Percentiles rank a stretch among this genome's conserved stretches.
phyloP scores from a whole-genome alignment of 345 rosid genomes.

The Gossypium herbaceum region DNA sequence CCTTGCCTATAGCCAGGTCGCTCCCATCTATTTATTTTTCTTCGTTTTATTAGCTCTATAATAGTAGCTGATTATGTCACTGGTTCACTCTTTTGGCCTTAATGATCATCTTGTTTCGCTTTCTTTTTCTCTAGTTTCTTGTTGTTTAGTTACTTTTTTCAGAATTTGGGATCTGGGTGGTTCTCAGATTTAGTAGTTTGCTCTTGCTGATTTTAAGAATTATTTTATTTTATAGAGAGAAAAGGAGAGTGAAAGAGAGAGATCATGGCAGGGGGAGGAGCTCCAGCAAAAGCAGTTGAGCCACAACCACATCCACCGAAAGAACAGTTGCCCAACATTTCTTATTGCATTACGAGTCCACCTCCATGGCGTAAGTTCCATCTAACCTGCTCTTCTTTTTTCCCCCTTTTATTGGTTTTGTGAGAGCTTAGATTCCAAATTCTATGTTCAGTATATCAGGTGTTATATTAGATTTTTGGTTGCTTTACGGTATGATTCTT shows the following conservation, averaged over 20 bases:
- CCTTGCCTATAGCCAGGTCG: not conserved
- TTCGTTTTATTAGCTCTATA: slow-evolving; percentile 5
- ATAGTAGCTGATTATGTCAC: slow-evolving; percentile 7
- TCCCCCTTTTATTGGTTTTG: not conserved
- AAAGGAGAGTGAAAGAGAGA: slow-evolving; percentile 23
- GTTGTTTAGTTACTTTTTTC: slow-evolving; percentile 13
- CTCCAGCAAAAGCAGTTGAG: slow-evolving; percentile 51
- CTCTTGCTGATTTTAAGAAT: slow-evolving; percentile 9
- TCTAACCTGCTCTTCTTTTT: not conserved
- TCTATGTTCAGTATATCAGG: slow-evolving; percentile 12
- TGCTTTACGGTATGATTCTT: slow-evolving; percentile 17
- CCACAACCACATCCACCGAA: slow-evolving; percentile 87
- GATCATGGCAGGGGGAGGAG: slow-evolving; percentile 49
- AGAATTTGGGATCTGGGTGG: slow-evolving; percentile 32
- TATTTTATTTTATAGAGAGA: slow-evolving; percentile 13
- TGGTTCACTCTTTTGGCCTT: slow-evolving; percentile 21
- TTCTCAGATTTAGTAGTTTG: slow-evolving; percentile 24
- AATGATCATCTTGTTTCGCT: slow-evolving; percentile 6
- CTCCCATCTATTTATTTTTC: not conserved
- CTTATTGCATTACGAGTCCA: slow-evolving; percentile 87
- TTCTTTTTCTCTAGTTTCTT: slow-evolving; percentile 5
- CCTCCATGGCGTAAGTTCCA: slow-evolving; percentile 88
- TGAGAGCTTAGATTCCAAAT: slow-evolving; percentile 8
- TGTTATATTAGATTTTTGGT: slow-evolving; percentile 9
- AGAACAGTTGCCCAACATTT: slow-evolving; percentile 75